These are phyloP conservation scores for Ceriops tagal DNA, from an alignment of 345 rosid species.

Conservation along the genomic window DNA sequence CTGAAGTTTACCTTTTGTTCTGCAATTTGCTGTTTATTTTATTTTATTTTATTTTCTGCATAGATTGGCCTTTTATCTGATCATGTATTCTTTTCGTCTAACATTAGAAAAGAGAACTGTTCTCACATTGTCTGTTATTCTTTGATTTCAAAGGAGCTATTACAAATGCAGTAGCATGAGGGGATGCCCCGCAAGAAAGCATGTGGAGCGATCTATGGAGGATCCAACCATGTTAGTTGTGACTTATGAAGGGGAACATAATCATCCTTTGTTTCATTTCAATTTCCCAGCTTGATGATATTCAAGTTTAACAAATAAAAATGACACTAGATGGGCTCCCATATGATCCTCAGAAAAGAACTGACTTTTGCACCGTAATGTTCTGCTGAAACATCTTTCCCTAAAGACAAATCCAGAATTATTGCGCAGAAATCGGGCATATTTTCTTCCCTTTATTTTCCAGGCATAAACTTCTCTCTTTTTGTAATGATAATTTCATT, in stretches of 20 bases:
- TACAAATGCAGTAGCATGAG: constrained; percentile 38
- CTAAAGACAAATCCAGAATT: too few species aligned
- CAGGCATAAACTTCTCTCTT: too few species aligned
- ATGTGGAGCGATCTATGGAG: constrained; percentile 34
- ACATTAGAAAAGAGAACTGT: background rate
- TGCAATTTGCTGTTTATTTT: too few species aligned
- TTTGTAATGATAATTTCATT: too few species aligned
- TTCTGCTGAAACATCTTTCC: too few species aligned
- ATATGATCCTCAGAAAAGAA: too few species aligned
- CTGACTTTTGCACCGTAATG: too few species aligned
- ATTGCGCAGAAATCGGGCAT: too few species aligned
- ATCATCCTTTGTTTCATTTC: constrained; percentile 22
- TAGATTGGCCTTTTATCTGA: background rate
- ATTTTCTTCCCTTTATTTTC: too few species aligned
- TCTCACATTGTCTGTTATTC: background rate
- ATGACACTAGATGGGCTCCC: background rate
- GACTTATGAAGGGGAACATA: constrained; percentile 40
- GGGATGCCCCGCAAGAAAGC: constrained; percentile 42
- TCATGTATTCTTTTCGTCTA: background rate
- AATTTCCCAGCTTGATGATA: background rate
- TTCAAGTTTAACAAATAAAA: constrained; percentile 2
- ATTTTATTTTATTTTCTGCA: too few species aligned
- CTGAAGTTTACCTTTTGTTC: too few species aligned
- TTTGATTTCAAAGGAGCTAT: constrained; percentile 26
- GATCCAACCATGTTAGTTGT: constrained; percentile 39